Evolutionary conservation across 305 asterid species (phyloP).

Genomic region (Solanum hybrid): DNA sequence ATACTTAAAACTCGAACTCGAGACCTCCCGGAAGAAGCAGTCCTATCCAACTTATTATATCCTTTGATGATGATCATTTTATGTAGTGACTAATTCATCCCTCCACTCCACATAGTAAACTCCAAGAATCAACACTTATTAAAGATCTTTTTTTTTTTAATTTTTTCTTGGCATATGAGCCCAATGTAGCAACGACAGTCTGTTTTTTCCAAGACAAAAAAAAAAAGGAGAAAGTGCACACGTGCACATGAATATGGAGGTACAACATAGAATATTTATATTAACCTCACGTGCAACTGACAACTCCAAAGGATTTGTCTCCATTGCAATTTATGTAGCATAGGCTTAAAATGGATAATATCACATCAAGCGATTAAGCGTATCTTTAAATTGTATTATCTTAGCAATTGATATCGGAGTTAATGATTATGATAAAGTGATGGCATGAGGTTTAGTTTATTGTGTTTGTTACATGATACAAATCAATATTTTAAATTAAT

Average conservation of each 20-base stretch:
- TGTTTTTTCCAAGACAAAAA: background rate
- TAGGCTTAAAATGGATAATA: background rate
- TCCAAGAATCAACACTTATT: background rate
- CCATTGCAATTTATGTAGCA: slow-evolving; percentile 2
- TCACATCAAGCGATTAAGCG: background rate
- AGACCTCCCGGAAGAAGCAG: background rate
- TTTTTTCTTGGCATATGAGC: background rate
- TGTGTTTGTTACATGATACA: background rate
- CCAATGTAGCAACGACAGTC: background rate
- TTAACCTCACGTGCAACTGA: slow-evolving; percentile 18
- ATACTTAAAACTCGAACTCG: too few species aligned
- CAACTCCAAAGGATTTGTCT: slow-evolving; percentile 11
- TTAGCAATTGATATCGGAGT: background rate
- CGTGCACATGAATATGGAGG: slow-evolving; percentile 8
- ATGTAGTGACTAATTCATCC: background rate
- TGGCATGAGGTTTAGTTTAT: background rate
- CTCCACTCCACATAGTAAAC: background rate
- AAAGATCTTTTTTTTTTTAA: background rate
- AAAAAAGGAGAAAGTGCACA: background rate
- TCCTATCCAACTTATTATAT: background rate
- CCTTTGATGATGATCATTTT: background rate
- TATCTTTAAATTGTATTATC: background rate
- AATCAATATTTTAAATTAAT: background rate
- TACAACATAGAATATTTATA: background rate
- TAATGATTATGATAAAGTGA: background rate